Base-by-base conservation (phyloP, 306 rosid genomes). In the Cicer arietinum region DNA sequence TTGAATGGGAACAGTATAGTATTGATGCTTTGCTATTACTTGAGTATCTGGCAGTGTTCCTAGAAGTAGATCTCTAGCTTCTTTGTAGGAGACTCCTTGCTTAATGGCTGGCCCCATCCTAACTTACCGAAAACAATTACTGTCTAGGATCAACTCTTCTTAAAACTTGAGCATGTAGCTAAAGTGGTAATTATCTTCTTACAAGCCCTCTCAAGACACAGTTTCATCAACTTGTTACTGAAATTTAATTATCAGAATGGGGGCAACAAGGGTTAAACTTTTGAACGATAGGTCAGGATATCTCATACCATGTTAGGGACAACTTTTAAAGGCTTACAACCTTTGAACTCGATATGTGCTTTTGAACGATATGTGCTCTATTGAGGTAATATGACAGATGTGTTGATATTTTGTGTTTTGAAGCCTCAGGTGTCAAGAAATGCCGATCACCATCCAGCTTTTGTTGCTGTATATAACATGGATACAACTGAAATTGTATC, bases 401-500 rank as follows among this genome's bases (percentile, higher is more conserved):
- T 81, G 17, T 66, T 84, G 67, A 66, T 62, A 22, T 74, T 76
- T 79, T n/a, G 30, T 76, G 71, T 64, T 84, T 81, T 84, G 71
- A 78, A 83, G 75, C 84, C 80, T 83, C 87, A 94, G 97, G 90
- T 90, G 69, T 84, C 91, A 48, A 86, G 97, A 83, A 85, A 80
- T 81, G 84, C 89, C 12, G 99, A 94, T 85, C 87, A 89, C 25
- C 93, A 92, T 47, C 86, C 87, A 17, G 91, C 93, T 43, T 94
- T 94, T 81, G 89, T 90, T 65, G 93, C 96, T 62, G 90, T 94
- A 59, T 94, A 94, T 85, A 85, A 92, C 89, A 94, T 94, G 99
- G 99, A 90, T 87, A 90, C 99, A 20, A 92, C 99, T 59, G 96
- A 90, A 87, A 90, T 94, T 65, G 83, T 90, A 71, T 90, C 99